Conservation (phyloP, 1,284 basidiomycete genomes). For the Neonothopanus nambi region DNA sequence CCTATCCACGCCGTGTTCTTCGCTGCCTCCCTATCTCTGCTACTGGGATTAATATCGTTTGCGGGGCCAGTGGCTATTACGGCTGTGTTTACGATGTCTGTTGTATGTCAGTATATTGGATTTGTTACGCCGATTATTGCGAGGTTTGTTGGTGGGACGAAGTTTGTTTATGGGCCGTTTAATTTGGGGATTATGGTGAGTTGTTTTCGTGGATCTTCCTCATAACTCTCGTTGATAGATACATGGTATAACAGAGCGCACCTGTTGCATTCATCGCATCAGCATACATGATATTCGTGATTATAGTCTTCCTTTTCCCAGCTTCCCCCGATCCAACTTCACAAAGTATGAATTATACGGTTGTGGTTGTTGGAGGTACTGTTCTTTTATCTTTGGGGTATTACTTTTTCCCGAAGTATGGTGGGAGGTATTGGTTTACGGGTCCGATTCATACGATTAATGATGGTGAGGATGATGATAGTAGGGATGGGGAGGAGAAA, state of each 20-base stretch:
- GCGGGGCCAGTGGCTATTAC: constrained; percentile 13
- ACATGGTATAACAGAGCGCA: constrained; percentile 15
- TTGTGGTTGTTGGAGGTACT: constrained; percentile 9
- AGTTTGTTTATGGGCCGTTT: constrained; percentile 22
- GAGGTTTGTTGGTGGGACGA: constrained; percentile 9
- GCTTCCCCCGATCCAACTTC: constrained; percentile 14
- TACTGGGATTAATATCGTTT: constrained; percentile 14
- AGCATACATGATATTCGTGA: constrained; percentile 26
- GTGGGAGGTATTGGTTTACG: constrained; percentile 21
- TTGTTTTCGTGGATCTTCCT: background rate
- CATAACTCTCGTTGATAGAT: background rate
- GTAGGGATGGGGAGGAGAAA: background rate
- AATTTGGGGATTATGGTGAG: constrained; percentile 20
- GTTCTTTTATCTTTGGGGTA: constrained; percentile 8
- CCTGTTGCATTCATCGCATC: constrained; percentile 22
- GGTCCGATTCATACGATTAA: constrained; percentile 21
- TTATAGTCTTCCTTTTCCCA: constrained; percentile 26
- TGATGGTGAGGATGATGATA: background rate
- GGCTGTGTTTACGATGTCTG: constrained; percentile 14
- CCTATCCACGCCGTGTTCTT: constrained; percentile 13
- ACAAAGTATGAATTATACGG: constrained; percentile 23
- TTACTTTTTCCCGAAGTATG: constrained; percentile 21
- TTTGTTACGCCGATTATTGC: constrained; percentile 13
- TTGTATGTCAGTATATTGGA: constrained; percentile 17
- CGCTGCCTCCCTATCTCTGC: background rate